Conservation (phyloP, 2,329 filamentous ascomycete genomes). For the Microcyclosporella mali region DNA sequence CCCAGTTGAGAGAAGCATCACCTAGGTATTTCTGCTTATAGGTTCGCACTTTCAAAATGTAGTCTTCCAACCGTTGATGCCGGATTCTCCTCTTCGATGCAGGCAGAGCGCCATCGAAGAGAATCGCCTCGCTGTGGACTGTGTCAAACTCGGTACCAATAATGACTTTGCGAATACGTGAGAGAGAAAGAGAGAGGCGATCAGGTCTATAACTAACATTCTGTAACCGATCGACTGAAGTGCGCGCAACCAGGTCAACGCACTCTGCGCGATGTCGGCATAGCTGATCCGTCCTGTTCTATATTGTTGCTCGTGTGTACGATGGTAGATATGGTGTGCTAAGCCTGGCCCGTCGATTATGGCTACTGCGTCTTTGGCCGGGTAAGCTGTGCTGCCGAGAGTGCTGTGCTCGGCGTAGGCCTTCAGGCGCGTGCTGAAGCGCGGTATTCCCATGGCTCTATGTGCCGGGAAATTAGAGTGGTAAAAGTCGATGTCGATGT, state of each 20-base stretch:
- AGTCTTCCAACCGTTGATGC: slow-evolving; percentile 53
- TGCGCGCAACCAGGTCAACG: slow-evolving; percentile 57
- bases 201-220: slow-evolving; percentile 49
- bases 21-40: slow-evolving; percentile 34
- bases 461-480: background rate
- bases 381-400: slow-evolving; percentile 5
- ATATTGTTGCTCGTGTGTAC: background rate
- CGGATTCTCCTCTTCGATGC: slow-evolving; percentile 57
- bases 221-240: slow-evolving; percentile 51
- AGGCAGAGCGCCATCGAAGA: slow-evolving; percentile 82
- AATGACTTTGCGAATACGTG: background rate
- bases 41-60: slow-evolving; percentile 51
- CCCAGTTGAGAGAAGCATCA: slow-evolving; percentile 2
- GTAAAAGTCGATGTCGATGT: too few relatives aligned
- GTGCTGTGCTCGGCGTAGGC: slow-evolving; percentile 9
- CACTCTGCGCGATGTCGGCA: slow-evolving; percentile 53
- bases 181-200: background rate
- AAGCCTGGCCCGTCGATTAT: slow-evolving; percentile 74
- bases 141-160: slow-evolving; percentile 1
- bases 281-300: slow-evolving; percentile 39
- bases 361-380: slow-evolving; percentile 24
- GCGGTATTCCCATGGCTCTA: slow-evolving; percentile 21
- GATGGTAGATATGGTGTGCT: slow-evolving; percentile 64
- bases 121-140: slow-evolving; percentile 58
- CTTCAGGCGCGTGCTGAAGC: slow-evolving; percentile 19